Evolutionary conservation across 345 rosid species (phyloP).

Genomic region (Brassica cretica): DNA sequence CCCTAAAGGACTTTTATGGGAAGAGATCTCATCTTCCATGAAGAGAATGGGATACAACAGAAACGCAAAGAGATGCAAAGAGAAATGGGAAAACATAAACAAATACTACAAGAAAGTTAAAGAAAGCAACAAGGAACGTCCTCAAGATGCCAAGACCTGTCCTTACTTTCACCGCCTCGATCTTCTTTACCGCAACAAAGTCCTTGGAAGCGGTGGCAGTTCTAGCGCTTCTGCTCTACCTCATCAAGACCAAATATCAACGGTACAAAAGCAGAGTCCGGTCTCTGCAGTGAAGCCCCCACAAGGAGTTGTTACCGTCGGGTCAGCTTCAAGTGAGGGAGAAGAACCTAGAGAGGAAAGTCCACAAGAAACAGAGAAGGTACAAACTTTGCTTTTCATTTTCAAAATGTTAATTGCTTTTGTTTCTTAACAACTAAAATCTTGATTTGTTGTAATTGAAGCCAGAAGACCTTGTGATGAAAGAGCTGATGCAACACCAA

Average conservation of each 20-base stretch:
- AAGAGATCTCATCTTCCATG: conserved; percentile 73
- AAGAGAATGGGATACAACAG: conserved; percentile 64
- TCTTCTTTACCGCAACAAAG: conserved; percentile 63
- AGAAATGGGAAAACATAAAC: conserved; percentile 93
- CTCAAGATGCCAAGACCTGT: conserved; percentile 84
- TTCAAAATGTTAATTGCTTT: not conserved
- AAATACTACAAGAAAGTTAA: conserved; percentile 89
- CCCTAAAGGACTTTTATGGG: conserved; percentile 84
- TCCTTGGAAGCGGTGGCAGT: conserved; percentile 34
- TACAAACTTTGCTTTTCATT: conserved; percentile 29
- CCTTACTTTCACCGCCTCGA: conserved; percentile 87
- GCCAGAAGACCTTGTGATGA: conserved; percentile 87
- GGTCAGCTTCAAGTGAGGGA: conserved; percentile 34
- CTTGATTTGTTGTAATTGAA: conserved; percentile 53
- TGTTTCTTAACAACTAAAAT: conserved; percentile 40
- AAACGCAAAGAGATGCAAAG: conserved; percentile 76
- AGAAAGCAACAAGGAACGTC: conserved; percentile 77
- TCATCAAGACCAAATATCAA: conserved; percentile 34
- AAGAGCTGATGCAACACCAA: conserved; percentile 46
- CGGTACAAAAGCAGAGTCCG: conserved; percentile 27
- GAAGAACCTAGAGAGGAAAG: conserved; percentile 34
- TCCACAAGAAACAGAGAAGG: conserved; percentile 44
- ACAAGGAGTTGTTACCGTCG: conserved; percentile 36
- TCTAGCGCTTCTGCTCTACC: conserved; percentile 32
- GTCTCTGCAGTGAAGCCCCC: conserved; percentile 29